Percentiles rank a stretch among this genome's conserved stretches.
Conservation (phyloP, 768 basidiomycete species). For the Hirschioporus abietinus region DNA sequence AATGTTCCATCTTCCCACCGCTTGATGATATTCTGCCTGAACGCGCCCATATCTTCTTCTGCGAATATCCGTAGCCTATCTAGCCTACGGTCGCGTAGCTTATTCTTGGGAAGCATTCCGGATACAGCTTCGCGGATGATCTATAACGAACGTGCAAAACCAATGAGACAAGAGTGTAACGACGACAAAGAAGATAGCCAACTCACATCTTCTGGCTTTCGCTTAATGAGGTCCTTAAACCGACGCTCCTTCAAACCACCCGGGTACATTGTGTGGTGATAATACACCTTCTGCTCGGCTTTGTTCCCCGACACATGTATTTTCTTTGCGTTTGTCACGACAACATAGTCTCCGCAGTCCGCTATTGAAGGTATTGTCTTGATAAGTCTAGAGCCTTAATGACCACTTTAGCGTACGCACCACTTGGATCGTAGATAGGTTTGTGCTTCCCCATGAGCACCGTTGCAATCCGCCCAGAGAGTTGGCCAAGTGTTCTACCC, state of each 20-base stretch:
- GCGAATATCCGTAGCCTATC: slow-evolving; percentile 88
- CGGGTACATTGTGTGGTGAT: slow-evolving; percentile 88
- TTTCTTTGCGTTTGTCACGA: slow-evolving; percentile 84
- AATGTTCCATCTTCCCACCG: slow-evolving; percentile 83
- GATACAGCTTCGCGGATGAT: slow-evolving; percentile 94
- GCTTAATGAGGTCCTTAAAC: slow-evolving; percentile 77
- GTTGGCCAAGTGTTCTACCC: slow-evolving; percentile 88
- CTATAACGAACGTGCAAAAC: slow-evolving; percentile 34
- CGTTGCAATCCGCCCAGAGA: slow-evolving; percentile 89
- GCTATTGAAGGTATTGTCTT: slow-evolving; percentile 39
- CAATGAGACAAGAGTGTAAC: slow-evolving; percentile 7
- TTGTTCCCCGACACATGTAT: slow-evolving; percentile 89
- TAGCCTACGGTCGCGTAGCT: slow-evolving; percentile 81
- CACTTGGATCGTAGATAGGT: slow-evolving; percentile 89
- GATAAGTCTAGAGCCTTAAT: background rate
- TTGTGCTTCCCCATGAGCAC: slow-evolving; percentile 99
- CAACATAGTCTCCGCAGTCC: slow-evolving; percentile 97
- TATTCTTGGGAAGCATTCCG: slow-evolving; percentile 99
- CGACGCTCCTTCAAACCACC: slow-evolving; percentile 91
- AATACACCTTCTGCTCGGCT: slow-evolving; percentile 78
- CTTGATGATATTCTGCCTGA: slow-evolving; percentile 70
- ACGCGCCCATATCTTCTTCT: slow-evolving; percentile 68
- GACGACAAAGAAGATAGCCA: background rate
- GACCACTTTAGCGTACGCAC: slow-evolving; percentile 37
- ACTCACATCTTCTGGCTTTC: slow-evolving; percentile 85